Conservation (phyloP, 2,329 filamentous ascomycete species). For the Botryotinia calthae region DNA sequence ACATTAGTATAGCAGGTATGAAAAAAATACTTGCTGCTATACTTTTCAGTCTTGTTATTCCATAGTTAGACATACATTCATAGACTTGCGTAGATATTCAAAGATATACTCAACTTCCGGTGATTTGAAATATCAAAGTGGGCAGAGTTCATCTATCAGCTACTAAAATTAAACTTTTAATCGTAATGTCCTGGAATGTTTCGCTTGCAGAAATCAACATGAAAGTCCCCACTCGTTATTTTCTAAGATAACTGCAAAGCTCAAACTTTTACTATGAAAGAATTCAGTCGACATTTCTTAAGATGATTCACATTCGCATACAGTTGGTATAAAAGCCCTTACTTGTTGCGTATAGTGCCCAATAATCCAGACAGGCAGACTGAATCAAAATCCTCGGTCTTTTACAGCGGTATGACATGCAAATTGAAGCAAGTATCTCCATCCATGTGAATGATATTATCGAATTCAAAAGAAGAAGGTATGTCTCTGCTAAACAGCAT, state of each 20-base stretch:
- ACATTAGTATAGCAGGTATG: background rate
- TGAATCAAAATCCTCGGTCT: too few species aligned
- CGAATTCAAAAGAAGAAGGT: too few species aligned
- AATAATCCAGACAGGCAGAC: too few species aligned
- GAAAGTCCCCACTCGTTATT: background rate
- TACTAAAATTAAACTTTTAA: background rate
- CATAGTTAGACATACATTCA: background rate
- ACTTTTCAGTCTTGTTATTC: background rate
- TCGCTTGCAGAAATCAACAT: background rate
- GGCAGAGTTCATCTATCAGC: background rate
- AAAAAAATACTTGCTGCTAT: background rate
- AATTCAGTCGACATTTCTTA: too few species aligned
- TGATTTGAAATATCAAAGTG: background rate
- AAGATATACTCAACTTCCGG: background rate
- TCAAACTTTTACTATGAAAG: background rate
- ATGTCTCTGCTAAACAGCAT: too few species aligned
- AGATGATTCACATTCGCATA: background rate
- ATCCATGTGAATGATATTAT: too few species aligned
- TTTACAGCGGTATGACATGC: too few species aligned
- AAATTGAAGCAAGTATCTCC: too few species aligned
- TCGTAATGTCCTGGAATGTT: background rate
- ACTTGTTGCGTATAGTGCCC: too few species aligned
- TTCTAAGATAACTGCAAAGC: background rate
- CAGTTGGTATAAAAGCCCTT: background rate
- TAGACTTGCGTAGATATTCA: background rate